phyloP scores from a whole-genome alignment of 208 protist genomes.

The Crithidia brevicula region DNA sequence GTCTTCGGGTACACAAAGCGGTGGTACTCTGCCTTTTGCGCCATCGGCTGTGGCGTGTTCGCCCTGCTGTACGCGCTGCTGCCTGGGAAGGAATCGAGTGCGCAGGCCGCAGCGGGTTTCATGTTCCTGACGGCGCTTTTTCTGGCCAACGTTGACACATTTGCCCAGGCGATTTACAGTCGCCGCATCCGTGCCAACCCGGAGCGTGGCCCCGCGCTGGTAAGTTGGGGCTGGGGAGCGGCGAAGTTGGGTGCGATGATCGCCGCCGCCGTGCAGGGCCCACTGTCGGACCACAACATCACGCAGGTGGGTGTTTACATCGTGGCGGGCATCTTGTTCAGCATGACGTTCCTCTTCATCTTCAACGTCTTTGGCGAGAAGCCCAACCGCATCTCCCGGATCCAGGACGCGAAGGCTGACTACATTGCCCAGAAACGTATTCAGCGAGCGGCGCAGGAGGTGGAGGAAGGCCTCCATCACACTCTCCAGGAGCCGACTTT shows the following conservation, averaged over 20 bases:
- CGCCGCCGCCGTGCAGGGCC: conserved; percentile 40
- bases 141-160: conserved; percentile 63
- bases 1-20: conserved; percentile 82
- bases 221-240: conserved; percentile 66
- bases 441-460: no score
- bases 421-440: not conserved
- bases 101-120: conserved; percentile 31
- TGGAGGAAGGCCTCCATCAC: not conserved
- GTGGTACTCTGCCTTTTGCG: conserved; percentile 62
- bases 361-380: conserved; percentile 65
- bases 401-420: conserved; percentile 24
- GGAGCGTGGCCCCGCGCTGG: conserved; percentile 37
- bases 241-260: conserved; percentile 46
- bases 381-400: conserved; percentile 41
- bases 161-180: conserved; percentile 68
- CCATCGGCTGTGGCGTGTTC: conserved; percentile 41
- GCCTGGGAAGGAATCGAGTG: conserved; percentile 29
- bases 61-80: conserved; percentile 50
- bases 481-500: not conserved
- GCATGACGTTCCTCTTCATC: conserved; percentile 43
- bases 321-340: conserved; percentile 41
- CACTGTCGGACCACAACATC: conserved; percentile 39
- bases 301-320: conserved; percentile 43
- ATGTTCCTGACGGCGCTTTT: conserved; percentile 49
- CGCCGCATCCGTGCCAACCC: conserved; percentile 45